Evolutionary conservation across 2,329 filamentous ascomycete species (phyloP).

Genomic region (Dactylella cylindrospora): DNA sequence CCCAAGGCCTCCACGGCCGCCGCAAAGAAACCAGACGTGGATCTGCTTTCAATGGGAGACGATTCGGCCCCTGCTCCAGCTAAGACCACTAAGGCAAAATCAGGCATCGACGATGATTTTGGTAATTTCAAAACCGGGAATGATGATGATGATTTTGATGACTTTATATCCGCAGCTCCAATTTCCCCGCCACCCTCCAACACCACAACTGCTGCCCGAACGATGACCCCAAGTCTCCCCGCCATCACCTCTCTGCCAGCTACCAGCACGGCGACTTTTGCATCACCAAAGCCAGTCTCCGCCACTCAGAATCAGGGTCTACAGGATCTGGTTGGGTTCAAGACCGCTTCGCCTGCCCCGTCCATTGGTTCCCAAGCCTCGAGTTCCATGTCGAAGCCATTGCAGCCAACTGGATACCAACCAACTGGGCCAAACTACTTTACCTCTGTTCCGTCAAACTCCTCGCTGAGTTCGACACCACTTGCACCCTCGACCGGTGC

Average conservation of each 20-base stretch:
- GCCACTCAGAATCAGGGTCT: constrained; percentile 77
- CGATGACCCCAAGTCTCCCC: constrained; percentile 51
- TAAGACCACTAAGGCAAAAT: constrained; percentile 53
- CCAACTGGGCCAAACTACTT: constrained; percentile 89
- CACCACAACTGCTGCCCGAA: constrained; percentile 49
- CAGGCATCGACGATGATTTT: constrained; percentile 55
- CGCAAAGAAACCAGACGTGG: constrained; percentile 77
- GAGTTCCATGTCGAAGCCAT: constrained; percentile 53
- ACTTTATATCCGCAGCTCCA: constrained; percentile 86
- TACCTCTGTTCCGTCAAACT: constrained; percentile 66
- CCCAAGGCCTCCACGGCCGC: constrained; percentile 57
- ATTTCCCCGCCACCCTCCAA: constrained; percentile 52
- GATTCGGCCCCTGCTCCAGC: constrained; percentile 62
- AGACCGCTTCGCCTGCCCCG: constrained; percentile 73
- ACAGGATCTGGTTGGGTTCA: constrained; percentile 75
- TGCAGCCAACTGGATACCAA: constrained; percentile 67
- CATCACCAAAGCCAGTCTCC: constrained; percentile 81
- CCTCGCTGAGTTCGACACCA: constrained; percentile 46
- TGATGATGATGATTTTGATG: constrained; percentile 93
- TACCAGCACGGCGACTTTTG: constrained; percentile 60
- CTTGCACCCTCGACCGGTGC: constrained; percentile 46
- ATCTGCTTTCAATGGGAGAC: constrained; percentile 86
- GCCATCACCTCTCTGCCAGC: constrained; percentile 56
- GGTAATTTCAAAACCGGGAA: constrained; percentile 57
- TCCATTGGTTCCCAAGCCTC: constrained; percentile 57